A percentile compares a stretch with the other conserved stretches of the same genome.
Conservation (phyloP, 176 grass and related monocot species). For the Bothriochloa decipiens region DNA sequence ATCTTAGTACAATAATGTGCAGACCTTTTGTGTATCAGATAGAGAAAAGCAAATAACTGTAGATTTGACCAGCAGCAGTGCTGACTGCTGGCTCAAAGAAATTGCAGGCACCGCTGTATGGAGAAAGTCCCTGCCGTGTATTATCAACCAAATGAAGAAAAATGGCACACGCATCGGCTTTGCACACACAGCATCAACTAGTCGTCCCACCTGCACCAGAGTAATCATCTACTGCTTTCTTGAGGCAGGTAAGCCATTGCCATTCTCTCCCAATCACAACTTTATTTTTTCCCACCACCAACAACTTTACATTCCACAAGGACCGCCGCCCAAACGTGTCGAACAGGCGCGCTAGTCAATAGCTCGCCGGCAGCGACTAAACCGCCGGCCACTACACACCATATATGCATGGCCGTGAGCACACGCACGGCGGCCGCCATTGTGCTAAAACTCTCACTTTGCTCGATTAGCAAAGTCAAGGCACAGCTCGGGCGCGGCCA, state of each 20-base stretch:
- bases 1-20: not conserved
- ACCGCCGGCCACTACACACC: not conserved
- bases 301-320: not conserved
- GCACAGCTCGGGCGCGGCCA: constrained; percentile 6
- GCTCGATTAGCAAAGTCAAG: not conserved
- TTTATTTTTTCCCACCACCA: not conserved
- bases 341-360: not conserved
- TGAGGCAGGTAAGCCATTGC: not conserved
- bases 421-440: not conserved
- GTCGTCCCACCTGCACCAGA: not conserved
- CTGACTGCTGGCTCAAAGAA: not conserved
- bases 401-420: no score
- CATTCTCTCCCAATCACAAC: not conserved
- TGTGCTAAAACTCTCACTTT: constrained; percentile 11
- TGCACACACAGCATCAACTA: not conserved
- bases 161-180: not conserved
- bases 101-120: no score
- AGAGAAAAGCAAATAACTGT: not conserved
- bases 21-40: no score
- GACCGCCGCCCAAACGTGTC: constrained; percentile 35
- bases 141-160: not conserved
- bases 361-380: constrained; percentile 10
- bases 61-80: not conserved
- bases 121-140: not conserved
- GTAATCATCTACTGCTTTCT: not conserved